A percentile compares a stretch with the other conserved stretches of the same genome.
These are phyloP conservation scores for Wickerhamiella sergipiensis DNA, from an alignment of 805 yeast genomes.

Conservation along the genomic window DNA sequence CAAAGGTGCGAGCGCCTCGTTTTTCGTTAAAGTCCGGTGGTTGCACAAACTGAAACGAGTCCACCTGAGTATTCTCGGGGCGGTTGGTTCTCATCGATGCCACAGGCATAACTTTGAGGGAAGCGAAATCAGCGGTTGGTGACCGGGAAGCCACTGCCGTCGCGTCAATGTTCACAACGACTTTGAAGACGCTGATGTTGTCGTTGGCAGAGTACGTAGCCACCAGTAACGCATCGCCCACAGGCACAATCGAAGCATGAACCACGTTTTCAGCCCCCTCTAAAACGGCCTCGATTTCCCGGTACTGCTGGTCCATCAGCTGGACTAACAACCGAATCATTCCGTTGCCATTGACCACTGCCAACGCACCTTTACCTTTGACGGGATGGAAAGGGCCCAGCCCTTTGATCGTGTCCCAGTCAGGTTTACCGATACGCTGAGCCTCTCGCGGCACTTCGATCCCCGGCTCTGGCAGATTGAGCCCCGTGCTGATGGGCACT, in stretches of 20 bases:
- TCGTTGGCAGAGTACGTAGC: slow-evolving; percentile 17
- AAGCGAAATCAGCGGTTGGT: slow-evolving; percentile 3
- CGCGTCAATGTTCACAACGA: slow-evolving; percentile 20
- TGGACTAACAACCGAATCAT: slow-evolving; percentile 47
- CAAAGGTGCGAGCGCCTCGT: background rate
- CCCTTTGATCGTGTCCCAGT: slow-evolving; percentile 36
- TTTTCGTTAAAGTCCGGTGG: slow-evolving; percentile 1
- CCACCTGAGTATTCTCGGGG: slow-evolving; percentile 2
- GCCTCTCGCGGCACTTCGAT: slow-evolving; percentile 5
- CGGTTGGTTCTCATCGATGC: slow-evolving; percentile 1
- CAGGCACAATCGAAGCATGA: slow-evolving; percentile 18
- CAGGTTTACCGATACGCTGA: slow-evolving; percentile 9
- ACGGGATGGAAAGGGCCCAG: slow-evolving; percentile 57
- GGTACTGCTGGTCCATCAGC: slow-evolving; percentile 14
- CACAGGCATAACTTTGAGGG: background rate
- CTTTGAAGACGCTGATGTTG: slow-evolving; percentile 16
- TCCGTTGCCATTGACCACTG: slow-evolving; percentile 53
- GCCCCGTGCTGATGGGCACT: slow-evolving; percentile 4
- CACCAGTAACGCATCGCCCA: slow-evolving; percentile 19
- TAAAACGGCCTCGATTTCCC: slow-evolving; percentile 15
- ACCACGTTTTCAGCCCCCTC: slow-evolving; percentile 17
- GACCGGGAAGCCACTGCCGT: background rate
- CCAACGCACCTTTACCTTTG: slow-evolving; percentile 53
- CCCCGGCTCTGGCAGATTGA: background rate
- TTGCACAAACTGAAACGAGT: slow-evolving; percentile 5